A percentile compares a stretch with the other conserved stretches of the same genome.
phyloP scores from a whole-genome alignment of 1,284 basidiomycete genomes.

The Fomitopsis betulina region DNA sequence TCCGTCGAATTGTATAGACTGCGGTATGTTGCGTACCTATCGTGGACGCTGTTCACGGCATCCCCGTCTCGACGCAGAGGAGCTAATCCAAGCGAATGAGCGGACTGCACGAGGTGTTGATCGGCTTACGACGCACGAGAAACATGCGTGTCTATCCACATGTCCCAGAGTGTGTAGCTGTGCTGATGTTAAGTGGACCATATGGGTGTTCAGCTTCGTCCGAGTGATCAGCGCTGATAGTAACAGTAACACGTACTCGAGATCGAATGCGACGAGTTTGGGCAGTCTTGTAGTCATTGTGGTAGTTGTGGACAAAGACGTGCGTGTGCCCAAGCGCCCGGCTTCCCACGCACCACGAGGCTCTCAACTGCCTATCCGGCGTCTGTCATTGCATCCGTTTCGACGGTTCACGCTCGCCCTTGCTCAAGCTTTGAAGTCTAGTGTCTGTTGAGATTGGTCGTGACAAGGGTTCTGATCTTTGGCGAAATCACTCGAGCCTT shows the following conservation, averaged over 20 bases:
- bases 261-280: conserved; percentile 75
- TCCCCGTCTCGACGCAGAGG: conserved; percentile 59
- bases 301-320: not conserved
- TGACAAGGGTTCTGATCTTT: not conserved
- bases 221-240: not conserved
- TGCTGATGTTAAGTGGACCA: conserved; percentile 9
- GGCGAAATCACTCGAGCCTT: not conserved
- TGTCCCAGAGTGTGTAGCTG: conserved; percentile 81
- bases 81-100: conserved; percentile 29
- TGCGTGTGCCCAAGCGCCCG: not conserved
- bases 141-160: conserved; percentile 80
- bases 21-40: conserved; percentile 38
- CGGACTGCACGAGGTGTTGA: not conserved
- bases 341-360: not conserved
- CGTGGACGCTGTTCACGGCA: conserved; percentile 55
- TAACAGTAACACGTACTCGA: conserved; percentile 53
- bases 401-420: not conserved
- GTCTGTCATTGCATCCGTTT: too few species aligned
- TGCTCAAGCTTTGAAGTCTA: not conserved
- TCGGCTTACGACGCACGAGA: conserved; percentile 30
- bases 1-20: conserved; percentile 7
- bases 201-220: not conserved
- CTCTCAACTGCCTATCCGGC: not conserved
- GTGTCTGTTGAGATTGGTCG: not conserved
- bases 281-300: conserved; percentile 45